phyloP scores from a whole-genome alignment of 345 rosid species.

The Salix brachista region DNA sequence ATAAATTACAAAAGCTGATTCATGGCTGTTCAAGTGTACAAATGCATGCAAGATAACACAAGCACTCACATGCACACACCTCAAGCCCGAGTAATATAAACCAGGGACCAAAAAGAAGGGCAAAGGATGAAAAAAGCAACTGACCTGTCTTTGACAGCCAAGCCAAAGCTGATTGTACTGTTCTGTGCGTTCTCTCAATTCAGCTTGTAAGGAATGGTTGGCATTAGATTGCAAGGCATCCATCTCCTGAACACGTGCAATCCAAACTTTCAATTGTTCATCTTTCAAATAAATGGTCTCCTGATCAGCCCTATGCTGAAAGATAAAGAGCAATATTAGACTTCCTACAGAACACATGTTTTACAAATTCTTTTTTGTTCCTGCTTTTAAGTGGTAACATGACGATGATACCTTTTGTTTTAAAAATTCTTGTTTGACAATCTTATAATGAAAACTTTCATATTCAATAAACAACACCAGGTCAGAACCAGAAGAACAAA shows the following conservation, averaged over 20 bases:
- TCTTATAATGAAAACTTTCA: neutral
- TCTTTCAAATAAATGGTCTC: conserved; percentile 78
- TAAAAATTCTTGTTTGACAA: neutral
- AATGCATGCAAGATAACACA: neutral
- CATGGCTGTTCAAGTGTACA: neutral
- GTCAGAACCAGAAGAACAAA: neutral
- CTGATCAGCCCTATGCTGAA: conserved; percentile 88
- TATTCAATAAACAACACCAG: neutral
- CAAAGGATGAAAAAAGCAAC: conserved; percentile 7
- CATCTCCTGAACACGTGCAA: conserved; percentile 79
- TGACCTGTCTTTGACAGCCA: conserved; percentile 95
- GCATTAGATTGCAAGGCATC: conserved; percentile 76
- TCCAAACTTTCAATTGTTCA: conserved; percentile 83
- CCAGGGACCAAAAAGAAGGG: conserved; percentile 5
- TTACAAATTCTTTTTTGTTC: neutral
- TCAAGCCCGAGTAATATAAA: conserved; percentile 2
- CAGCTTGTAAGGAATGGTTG: conserved; percentile 70
- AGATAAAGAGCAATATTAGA: conserved; percentile 23
- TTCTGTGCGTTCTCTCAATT: conserved; percentile 77
- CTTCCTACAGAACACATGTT: neutral
- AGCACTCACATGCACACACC: neutral
- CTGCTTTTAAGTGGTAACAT: neutral
- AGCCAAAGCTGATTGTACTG: conserved; percentile 89
- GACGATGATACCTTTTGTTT: neutral
- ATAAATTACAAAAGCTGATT: too few species aligned